phyloP scores from a whole-genome alignment of 345 rosid species.

The Clausena lansium region DNA sequence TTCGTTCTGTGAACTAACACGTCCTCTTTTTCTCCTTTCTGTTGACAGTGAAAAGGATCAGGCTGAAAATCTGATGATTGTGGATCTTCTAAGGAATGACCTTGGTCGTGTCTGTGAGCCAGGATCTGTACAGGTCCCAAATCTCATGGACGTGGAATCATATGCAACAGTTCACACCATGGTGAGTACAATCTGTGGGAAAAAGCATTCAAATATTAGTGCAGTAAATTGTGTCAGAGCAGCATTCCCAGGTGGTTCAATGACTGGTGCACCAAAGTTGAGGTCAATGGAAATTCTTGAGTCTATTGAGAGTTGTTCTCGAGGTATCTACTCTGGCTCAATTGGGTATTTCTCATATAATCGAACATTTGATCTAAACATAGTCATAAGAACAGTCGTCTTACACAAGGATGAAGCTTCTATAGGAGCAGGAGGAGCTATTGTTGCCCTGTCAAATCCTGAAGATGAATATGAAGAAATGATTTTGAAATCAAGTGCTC shows the following conservation, averaged over 20 bases:
- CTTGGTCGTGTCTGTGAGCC: constrained; percentile 91
- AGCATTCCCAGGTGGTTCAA: constrained; percentile 96
- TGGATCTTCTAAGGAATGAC: constrained; percentile 91
- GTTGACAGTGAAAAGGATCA: constrained; percentile 87
- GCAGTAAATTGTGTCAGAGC: constrained; percentile 76
- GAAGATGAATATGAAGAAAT: constrained; percentile 92
- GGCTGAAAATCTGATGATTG: constrained; percentile 97
- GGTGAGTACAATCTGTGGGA: constrained; percentile 86
- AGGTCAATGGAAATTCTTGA: constrained; percentile 90
- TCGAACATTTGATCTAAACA: constrained; percentile 82
- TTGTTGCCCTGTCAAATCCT: constrained; percentile 75
- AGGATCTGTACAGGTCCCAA: constrained; percentile 91
- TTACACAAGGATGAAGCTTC: constrained; percentile 86
- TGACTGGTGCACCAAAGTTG: constrained; percentile 97
- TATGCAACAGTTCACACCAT: constrained; percentile 96
- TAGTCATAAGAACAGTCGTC: constrained; percentile 84
- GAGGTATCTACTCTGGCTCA: constrained; percentile 92
- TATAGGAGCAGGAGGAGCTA: constrained; percentile 92
- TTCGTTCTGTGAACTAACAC: not conserved
- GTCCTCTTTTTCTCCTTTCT: not conserved
- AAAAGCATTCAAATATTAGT: constrained; percentile 52
- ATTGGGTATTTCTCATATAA: constrained; percentile 88
- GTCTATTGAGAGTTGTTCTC: constrained; percentile 71
- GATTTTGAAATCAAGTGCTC: constrained; percentile 78
- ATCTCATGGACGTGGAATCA: constrained; percentile 92